Evolutionary conservation across 768 basidiomycete species (phyloP).

Genomic region (Kwoniella sp.): DNA sequence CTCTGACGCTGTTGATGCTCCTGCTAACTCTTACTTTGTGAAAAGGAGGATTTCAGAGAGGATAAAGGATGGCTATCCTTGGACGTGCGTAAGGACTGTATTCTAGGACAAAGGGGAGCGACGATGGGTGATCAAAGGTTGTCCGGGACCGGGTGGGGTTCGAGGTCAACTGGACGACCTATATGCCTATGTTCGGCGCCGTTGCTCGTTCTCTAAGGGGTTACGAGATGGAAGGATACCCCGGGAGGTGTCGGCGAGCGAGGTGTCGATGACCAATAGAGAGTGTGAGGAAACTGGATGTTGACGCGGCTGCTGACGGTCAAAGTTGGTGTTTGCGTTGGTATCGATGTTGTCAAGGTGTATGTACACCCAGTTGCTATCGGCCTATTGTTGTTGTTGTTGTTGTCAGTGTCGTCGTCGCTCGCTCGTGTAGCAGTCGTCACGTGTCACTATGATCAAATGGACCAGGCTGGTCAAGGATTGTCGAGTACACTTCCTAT

Average conservation of each 20-base stretch:
- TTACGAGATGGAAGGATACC: neutral
- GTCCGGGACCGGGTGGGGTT: neutral
- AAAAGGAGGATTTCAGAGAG: neutral
- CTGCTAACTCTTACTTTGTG: neutral
- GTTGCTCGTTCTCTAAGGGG: neutral
- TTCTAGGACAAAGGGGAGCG: neutral
- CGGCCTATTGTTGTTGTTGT: neutral
- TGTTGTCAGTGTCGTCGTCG: constrained; percentile 8
- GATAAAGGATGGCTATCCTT: neutral
- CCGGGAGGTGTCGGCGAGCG: too few species aligned
- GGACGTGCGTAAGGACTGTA: neutral
- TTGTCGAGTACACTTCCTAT: too few species aligned
- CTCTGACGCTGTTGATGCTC: neutral
- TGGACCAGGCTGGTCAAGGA: neutral
- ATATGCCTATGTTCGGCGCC: neutral
- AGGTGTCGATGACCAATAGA: too few species aligned
- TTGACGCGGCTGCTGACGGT: too few species aligned
- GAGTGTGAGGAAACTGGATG: too few species aligned
- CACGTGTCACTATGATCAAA: neutral
- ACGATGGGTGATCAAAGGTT: constrained; percentile 1
- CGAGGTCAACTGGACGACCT: neutral
- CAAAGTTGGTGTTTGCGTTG: neutral
- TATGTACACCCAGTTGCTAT: too few species aligned
- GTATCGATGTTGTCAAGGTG: neutral
- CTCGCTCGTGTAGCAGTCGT: constrained; percentile 1